Conservation (phyloP, 192 early-diverging fungal genomes). For the Rhizophlyctis rosea region DNA sequence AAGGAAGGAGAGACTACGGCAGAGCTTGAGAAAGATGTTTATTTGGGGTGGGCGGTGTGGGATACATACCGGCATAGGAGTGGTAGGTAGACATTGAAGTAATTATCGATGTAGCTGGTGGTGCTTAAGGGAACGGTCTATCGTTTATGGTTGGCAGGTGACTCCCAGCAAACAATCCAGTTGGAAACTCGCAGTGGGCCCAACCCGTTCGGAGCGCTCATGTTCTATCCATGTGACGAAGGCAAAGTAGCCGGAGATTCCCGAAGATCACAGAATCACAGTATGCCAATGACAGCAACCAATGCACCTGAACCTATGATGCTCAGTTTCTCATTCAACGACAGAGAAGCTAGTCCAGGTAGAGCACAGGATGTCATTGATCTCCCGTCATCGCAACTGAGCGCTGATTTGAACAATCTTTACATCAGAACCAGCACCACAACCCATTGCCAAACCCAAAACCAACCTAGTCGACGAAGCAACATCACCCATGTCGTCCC, state of each 20-base stretch:
- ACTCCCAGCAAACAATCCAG: not conserved
- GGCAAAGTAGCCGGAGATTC: too few relatives aligned
- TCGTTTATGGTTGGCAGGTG: too few relatives aligned
- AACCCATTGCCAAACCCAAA: constrained; percentile 20
- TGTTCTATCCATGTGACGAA: constrained; percentile 2
- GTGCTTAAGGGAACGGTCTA: too few relatives aligned
- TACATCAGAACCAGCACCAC: too few relatives aligned
- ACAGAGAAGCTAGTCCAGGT: not conserved
- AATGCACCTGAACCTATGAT: not conserved
- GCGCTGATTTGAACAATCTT: too few relatives aligned
- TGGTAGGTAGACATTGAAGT: too few relatives aligned
- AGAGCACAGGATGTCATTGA: too few relatives aligned
- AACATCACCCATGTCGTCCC: not conserved
- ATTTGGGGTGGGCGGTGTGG: constrained; percentile 41
- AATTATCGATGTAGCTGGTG: too few relatives aligned
- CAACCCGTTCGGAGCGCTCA: constrained; percentile 7
- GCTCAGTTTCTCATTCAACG: constrained; percentile 1
- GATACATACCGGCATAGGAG: constrained; percentile 17
- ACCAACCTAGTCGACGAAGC: constrained; percentile 5
- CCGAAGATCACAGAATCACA: too few relatives aligned
- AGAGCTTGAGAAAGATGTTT: constrained; percentile 34
- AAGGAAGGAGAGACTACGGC: not conserved
- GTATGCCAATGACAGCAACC: not conserved
- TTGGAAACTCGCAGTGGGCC: not conserved
- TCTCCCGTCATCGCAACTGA: too few relatives aligned